Evolutionary conservation across 2,329 filamentous ascomycete species (phyloP).

Genomic region (Fusarium nisikadoi): DNA sequence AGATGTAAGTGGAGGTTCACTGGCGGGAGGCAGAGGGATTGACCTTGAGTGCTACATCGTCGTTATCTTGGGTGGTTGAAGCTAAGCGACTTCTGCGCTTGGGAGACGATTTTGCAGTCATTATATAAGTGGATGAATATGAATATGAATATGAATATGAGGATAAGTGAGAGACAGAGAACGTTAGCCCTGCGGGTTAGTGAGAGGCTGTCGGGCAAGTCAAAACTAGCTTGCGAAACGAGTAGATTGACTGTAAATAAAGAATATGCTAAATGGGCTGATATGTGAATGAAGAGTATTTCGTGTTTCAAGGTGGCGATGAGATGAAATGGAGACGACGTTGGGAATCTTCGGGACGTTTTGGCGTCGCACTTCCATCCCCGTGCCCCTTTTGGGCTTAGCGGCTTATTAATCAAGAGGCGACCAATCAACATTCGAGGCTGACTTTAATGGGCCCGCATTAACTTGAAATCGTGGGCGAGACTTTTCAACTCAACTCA

Average conservation of each 20-base stretch:
- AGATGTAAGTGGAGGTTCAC: constrained; percentile 9
- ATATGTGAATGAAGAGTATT: constrained; percentile 7
- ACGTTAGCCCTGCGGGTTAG: background rate
- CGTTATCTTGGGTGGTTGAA: constrained; percentile 24
- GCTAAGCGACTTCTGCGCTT: constrained; percentile 41
- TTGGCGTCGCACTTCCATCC: constrained; percentile 30
- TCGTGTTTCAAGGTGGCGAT: constrained; percentile 5
- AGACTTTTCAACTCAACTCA: constrained; percentile 2
- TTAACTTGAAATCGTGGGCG: constrained; percentile 6
- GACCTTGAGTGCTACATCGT: constrained; percentile 44
- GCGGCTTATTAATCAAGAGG: constrained; percentile 17
- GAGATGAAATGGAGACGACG: constrained; percentile 14
- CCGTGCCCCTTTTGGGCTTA: constrained; percentile 19
- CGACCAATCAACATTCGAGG: background rate
- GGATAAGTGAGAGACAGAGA: background rate
- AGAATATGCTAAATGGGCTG: background rate
- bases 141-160: background rate
- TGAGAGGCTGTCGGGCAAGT: background rate
- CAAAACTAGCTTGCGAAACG: background rate
- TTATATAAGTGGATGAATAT: constrained; percentile 8
- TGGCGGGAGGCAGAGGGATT: background rate
- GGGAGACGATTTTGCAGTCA: constrained; percentile 16
- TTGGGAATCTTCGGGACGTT: constrained; percentile 25
- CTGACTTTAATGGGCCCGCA: background rate
- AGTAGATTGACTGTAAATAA: background rate